Conservation (phyloP, 1,284 basidiomycete species). For the Ceratobasidium papillatum region DNA sequence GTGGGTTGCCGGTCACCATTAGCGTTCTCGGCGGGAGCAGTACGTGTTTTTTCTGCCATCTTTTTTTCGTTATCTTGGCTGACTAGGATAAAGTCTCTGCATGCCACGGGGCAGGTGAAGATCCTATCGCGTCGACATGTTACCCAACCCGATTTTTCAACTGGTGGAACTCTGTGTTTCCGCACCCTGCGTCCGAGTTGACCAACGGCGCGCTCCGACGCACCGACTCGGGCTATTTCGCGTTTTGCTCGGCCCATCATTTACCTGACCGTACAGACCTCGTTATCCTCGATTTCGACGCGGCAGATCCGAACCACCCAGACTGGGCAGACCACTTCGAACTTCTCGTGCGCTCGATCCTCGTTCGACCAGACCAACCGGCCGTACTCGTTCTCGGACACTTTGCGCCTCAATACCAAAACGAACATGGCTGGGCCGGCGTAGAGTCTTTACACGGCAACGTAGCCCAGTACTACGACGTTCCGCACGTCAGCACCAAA, state of each 20-base stretch:
- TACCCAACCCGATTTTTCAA: conserved; percentile 91
- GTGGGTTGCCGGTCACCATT: conserved; percentile 88
- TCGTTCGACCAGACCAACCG: conserved; percentile 86
- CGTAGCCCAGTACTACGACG: conserved; percentile 94
- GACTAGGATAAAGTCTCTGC: conserved; percentile 70
- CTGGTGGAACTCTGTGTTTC: conserved; percentile 96
- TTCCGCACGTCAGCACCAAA: conserved; percentile 89
- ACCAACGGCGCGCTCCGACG: conserved; percentile 93
- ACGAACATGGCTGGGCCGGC: conserved; percentile 81
- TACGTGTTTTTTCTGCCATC: conserved; percentile 55
- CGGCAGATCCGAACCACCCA: conserved; percentile 79
- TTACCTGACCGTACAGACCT: conserved; percentile 91
- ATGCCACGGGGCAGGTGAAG: conserved; percentile 93
- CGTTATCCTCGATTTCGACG: conserved; percentile 91
- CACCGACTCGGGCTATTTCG: conserved; percentile 91
- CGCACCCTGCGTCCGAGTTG: conserved; percentile 91
- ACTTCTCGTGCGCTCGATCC: conserved; percentile 86
- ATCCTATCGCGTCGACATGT: conserved; percentile 84
- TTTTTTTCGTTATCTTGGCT: neutral
- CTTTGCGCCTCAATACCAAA: conserved; percentile 85
- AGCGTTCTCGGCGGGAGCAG: conserved; percentile 89
- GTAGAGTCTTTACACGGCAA: conserved; percentile 87
- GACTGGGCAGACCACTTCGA: conserved; percentile 86
- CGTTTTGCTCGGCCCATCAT: conserved; percentile 89
- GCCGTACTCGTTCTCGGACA: conserved; percentile 92